These are phyloP conservation scores for Dendrothele bispora DNA, from an alignment of 768 basidiomycete species.

Conservation along the genomic window DNA sequence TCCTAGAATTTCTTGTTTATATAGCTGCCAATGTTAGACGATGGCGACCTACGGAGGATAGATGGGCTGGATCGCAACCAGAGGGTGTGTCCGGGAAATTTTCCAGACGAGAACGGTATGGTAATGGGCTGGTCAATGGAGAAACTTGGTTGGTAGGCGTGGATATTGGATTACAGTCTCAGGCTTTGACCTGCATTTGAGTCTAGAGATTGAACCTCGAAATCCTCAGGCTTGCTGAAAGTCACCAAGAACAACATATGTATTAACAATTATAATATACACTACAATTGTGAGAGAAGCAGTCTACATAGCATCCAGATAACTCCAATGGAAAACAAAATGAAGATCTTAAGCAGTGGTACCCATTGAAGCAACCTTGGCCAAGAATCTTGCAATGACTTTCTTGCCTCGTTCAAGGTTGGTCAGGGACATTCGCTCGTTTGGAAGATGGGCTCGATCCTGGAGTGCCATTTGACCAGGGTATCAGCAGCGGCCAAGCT, in stretches of 20 bases:
- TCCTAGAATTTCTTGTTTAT: not conserved
- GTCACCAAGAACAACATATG: too few species aligned
- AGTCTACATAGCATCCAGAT: too few species aligned
- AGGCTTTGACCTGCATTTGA: too few species aligned
- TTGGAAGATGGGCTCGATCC: slow-evolving; percentile 92
- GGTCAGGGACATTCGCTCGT: slow-evolving; percentile 85
- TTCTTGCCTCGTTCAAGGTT: slow-evolving; percentile 80
- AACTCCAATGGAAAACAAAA: too few species aligned
- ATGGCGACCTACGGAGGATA: slow-evolving; percentile 32
- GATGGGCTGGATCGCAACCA: slow-evolving; percentile 30
- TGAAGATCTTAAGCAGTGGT: not conserved
- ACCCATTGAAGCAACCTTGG: slow-evolving; percentile 44
- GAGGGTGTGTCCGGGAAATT: slow-evolving; percentile 32
- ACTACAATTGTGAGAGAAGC: too few species aligned
- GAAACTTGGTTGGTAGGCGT: slow-evolving; percentile 43
- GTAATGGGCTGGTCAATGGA: slow-evolving; percentile 37
- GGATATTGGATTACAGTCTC: too few species aligned
- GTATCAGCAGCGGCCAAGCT: slow-evolving; percentile 7
- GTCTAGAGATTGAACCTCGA: too few species aligned
- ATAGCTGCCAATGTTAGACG: slow-evolving; percentile 29
- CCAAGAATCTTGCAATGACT: slow-evolving; percentile 74
- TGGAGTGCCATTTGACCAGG: slow-evolving; percentile 26
- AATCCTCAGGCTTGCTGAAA: too few species aligned
- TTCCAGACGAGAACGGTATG: slow-evolving; percentile 24
- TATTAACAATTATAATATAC: too few species aligned